Conservation (phyloP, 179 eudicot species). For the Carnegiea gigantea region DNA sequence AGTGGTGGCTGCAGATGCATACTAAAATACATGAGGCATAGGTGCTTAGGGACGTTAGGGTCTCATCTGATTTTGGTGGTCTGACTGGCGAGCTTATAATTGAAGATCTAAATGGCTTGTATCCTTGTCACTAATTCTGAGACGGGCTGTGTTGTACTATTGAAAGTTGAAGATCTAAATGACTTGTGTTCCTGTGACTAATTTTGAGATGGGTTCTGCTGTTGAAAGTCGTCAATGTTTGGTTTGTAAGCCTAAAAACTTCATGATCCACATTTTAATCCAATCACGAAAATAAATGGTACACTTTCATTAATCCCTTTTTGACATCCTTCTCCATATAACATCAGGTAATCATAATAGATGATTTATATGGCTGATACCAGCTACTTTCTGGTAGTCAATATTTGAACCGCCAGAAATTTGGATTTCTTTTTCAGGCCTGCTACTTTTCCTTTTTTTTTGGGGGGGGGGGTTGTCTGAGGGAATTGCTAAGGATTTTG, state of each 20-base stretch:
- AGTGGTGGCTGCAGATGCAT: neutral
- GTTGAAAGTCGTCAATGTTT: neutral
- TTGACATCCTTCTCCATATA: neutral
- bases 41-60: no score
- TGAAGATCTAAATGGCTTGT: no score
- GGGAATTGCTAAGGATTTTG: neutral
- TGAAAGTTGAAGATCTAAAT: neutral
- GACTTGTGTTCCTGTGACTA: neutral
- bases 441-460: neutral
- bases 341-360: neutral
- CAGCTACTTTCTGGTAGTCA: neutral
- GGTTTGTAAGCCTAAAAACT: neutral
- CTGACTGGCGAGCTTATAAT: no score
- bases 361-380: neutral
- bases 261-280: neutral
- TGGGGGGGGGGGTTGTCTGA: neutral
- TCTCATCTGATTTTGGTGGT: no score
- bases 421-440: neutral
- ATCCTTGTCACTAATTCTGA: no score
- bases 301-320: neutral
- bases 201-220: neutral
- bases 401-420: neutral
- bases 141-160: no score
- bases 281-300: neutral
- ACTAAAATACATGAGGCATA: no score